phyloP scores from a whole-genome alignment of 257 asterid species.

The Salvia miltiorrhiza region DNA sequence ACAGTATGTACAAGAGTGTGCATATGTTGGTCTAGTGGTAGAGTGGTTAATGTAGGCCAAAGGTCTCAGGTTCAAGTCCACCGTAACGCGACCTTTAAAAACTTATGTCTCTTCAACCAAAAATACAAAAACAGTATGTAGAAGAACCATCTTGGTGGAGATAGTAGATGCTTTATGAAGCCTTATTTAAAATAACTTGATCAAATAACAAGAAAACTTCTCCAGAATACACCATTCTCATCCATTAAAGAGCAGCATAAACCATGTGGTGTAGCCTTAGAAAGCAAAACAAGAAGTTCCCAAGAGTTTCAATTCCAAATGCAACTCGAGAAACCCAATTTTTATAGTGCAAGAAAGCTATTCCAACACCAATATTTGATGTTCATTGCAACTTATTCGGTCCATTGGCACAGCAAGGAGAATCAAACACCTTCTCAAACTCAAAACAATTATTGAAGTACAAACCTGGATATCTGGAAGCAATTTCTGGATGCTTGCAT shows the following conservation, averaged over 20 bases:
- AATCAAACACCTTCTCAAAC: conserved; percentile 3
- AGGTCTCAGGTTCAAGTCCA: too few relatives aligned
- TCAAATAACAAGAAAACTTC: background rate
- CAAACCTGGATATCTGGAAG: conserved; percentile 98
- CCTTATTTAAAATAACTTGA: background rate
- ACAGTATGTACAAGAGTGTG: background rate
- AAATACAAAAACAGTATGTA: too few relatives aligned
- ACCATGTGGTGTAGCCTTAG: background rate
- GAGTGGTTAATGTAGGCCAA: too few relatives aligned
- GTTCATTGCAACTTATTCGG: background rate
- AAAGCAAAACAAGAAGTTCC: conserved; percentile 6
- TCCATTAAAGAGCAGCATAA: conserved; percentile 13
- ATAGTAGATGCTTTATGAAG: background rate
- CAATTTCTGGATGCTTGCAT: conserved; percentile 70
- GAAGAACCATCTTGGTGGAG: background rate
- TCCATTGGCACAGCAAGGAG: conserved; percentile 14
- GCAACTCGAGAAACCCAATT: conserved; percentile 18
- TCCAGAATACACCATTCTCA: background rate
- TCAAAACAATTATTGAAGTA: conserved; percentile 15
- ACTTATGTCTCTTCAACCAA: too few relatives aligned
- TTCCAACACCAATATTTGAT: conserved; percentile 4
- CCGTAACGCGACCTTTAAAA: too few relatives aligned
- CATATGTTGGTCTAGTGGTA: too few relatives aligned
- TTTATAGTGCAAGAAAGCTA: background rate
- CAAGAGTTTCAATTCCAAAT: background rate